These are phyloP conservation scores for Pistacia integerrima DNA, from an alignment of 345 rosid genomes.

Conservation along the genomic window DNA sequence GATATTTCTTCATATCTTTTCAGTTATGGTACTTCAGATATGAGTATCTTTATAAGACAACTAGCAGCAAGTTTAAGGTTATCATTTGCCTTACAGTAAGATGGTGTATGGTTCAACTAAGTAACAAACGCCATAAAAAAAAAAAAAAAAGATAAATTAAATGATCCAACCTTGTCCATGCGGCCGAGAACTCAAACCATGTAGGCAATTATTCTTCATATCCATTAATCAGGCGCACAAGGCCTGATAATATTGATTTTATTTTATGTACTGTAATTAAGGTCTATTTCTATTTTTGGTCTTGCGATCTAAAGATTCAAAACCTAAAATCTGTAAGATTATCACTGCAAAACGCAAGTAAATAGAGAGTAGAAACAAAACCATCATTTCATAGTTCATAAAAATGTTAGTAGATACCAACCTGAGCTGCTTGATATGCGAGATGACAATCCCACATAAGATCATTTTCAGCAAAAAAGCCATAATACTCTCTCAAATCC, in stretches of 20 bases:
- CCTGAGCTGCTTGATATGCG: slow-evolving; percentile 23
- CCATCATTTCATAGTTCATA: not conserved
- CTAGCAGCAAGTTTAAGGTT: too few species aligned
- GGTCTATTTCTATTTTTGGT: too few species aligned
- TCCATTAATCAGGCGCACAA: too few species aligned
- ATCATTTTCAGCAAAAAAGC: slow-evolving; percentile 13
- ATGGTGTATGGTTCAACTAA: too few species aligned
- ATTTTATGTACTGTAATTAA: too few species aligned
- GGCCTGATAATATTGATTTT: too few species aligned
- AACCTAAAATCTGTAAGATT: not conserved
- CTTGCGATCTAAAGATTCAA: not conserved
- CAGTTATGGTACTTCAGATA: not conserved
- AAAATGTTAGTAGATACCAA: not conserved
- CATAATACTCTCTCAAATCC: not conserved
- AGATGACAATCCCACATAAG: slow-evolving; percentile 25
- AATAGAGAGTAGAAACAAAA: not conserved
- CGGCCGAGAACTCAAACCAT: not conserved
- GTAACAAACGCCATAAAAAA: too few species aligned
- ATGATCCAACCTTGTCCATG: too few species aligned
- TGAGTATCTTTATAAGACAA: not conserved
- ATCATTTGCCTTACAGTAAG: too few species aligned
- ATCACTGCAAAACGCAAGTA: not conserved
- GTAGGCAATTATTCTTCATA: too few species aligned
- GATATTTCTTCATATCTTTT: not conserved
- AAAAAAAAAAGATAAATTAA: too few species aligned